Evolutionary conservation across 1,284 basidiomycete species (phyloP), one percentile per base, ranked within the genome.

Genomic region (Anthracocystis setariae): DNA sequence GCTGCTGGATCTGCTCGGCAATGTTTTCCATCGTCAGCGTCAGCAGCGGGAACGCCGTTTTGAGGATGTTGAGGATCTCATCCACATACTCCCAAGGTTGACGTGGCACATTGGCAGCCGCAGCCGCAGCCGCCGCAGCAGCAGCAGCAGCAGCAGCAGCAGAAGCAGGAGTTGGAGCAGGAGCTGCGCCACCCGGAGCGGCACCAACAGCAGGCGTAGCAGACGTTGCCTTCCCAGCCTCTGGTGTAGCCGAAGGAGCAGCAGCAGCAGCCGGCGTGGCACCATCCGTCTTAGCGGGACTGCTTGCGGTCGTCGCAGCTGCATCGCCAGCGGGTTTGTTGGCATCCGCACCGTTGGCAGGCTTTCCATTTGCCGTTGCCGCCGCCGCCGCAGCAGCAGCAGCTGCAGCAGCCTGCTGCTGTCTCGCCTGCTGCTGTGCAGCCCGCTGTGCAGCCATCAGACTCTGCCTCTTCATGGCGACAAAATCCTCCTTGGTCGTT

Each of bases 1-100:
- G 89, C 68, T 90, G 88, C 40, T 90, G 88, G 73, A 98, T 91
- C 84, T 98, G 95, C 78, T 99, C 96, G 20, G 96, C 92, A 87
- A 98, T 92, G 46, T 94, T 96, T 85, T 99, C 96, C 87, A 99
- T 88, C 54, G 93, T 96, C 29, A 98, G 86, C 24, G 95, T 92
- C 21, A 99, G 87, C 17, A 99, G 87, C 0, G 96, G 96, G 86
- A 96, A 97, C 1, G 93, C 91, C 0, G 95, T 98, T 86, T 98
- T 98, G 78, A 98, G 87, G 55, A 94, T 90, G 80, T 94, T 91
- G 46, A 94, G 89, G 66, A 98, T 90, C 80, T 98, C 97, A 46
- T 99, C 96, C 15, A 97, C 90, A 77, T 92, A 88, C 62, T 98
- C 95, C 88, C 90, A 93, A 27, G 92, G 89, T 76, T 91, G 91